Base-by-base conservation (phyloP, 306 rosid species). In the Prunus mira region DNA sequence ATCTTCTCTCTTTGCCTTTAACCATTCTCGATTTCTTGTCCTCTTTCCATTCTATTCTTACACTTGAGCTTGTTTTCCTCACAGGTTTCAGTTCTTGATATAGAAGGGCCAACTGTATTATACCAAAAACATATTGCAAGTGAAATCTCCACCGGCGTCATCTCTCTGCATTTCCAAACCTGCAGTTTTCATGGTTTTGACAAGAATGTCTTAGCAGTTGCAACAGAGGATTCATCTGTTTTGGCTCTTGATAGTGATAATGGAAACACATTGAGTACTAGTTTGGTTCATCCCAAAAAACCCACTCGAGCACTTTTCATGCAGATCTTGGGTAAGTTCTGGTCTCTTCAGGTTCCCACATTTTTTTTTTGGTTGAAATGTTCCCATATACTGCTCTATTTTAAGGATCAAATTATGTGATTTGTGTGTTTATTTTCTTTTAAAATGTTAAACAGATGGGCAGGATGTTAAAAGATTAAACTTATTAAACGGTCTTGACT, bases 151-250 rank as follows among this genome's bases (percentile, higher is more conserved):
- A 62, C 87, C 0, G 93, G 96, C 60, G 82, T 92, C 58, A 61
- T 92, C 85, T 89, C 95, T 64, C 43, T 92, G 82, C 95, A 87
- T 86, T 92, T 86, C 76, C 85, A 73, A 77, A 75, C 83, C 86
- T 86, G 91, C 81, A 83, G 72, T 75, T 74, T 92, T 78, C 88
- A 89, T 38, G 94, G 97, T 75, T 94, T 94, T 34, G 89, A 88
- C 84, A 94, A 85, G 83, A 92, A 87, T 57, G 77, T 86, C 58
- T 71, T 94, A 77, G 86, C 79, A 4, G 85, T 90, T 47, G 95
- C 88, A n/a, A 94, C 95, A 62, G 88, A 82, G 80, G 97, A 92
- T 73, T 92, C 97, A 3, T 92, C 97, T 34, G 78, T 92, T 82
- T 73, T 89, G 49, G 91, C 89, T 74, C 87, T 94, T 51, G 95